Conservation (phyloP, 805 yeast species). For the Candida alai region DNA sequence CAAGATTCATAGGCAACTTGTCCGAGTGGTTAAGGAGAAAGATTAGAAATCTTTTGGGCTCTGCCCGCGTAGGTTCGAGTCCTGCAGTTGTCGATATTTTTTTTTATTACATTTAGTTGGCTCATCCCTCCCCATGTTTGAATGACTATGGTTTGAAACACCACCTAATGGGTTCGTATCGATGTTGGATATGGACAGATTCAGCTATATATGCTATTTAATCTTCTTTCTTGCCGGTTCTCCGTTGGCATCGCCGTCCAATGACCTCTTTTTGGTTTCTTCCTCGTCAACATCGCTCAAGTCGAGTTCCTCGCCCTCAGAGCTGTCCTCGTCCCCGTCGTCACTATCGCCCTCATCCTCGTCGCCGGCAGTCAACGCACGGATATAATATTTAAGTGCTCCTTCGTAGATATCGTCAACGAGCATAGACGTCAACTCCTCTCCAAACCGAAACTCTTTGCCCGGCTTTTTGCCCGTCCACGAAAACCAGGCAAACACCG, state of each 20-base stretch:
- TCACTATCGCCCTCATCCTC: slow-evolving; percentile 53
- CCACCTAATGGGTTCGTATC: too few species aligned
- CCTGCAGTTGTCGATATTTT: too few species aligned
- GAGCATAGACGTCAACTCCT: slow-evolving; percentile 66
- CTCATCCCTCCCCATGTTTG: too few species aligned
- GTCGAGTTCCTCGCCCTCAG: slow-evolving; percentile 51
- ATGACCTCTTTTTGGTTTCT: slow-evolving; percentile 3
- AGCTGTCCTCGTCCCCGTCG: slow-evolving; percentile 26
- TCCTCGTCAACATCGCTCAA: slow-evolving; percentile 55
- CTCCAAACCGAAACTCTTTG: slow-evolving; percentile 76
- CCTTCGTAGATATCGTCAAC: slow-evolving; percentile 81
- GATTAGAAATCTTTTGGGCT: too few species aligned
- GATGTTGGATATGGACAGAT: too few species aligned
- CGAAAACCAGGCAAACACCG: slow-evolving; percentile 82
- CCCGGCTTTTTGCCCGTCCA: slow-evolving; percentile 82
- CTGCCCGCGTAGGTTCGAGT: too few species aligned
- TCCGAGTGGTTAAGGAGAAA: too few species aligned
- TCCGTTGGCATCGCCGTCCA: slow-evolving; percentile 2
- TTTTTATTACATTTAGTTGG: too few species aligned
- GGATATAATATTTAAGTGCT: slow-evolving; percentile 78
- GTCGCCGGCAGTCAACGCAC: slow-evolving; percentile 60
- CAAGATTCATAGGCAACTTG: too few species aligned
- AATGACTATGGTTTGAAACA: too few species aligned
- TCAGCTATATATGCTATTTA: slow-evolving; percentile 1
- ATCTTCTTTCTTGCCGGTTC: slow-evolving; percentile 1